Percentiles rank a stretch among this genome's conserved stretches.
Evolutionary conservation across 2,329 filamentous ascomycete genomes (phyloP).

Genomic region (Botryotinia calthae): DNA sequence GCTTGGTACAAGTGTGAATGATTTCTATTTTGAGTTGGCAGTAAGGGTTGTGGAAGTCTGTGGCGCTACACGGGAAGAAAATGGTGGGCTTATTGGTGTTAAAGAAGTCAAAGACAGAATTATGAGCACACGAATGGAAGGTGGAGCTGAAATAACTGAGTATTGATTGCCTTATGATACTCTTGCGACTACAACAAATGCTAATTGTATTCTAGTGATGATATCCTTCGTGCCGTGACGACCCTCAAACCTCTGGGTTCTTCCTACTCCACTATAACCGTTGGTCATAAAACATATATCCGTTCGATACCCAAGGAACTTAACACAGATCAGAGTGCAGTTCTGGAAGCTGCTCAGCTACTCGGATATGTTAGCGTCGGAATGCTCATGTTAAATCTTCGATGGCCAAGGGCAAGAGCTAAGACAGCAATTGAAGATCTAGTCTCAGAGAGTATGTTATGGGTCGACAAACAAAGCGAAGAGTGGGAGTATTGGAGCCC

Average conservation of each 20-base stretch:
- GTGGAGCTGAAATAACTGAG: conserved; percentile 75
- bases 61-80: conserved; percentile 79
- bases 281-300: conserved; percentile 84
- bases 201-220: conserved; percentile 56
- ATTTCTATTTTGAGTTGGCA: conserved; percentile 97
- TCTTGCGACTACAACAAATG: background rate
- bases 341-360: conserved; percentile 86
- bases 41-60: conserved; percentile 96
- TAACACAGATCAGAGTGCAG: conserved; percentile 88
- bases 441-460: conserved; percentile 83
- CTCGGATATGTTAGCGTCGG: conserved; percentile 86
- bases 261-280: conserved; percentile 78
- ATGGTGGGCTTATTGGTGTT: conserved; percentile 86
- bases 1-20: conserved; percentile 86
- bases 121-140: conserved; percentile 68
- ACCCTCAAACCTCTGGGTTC: conserved; percentile 84
- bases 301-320: conserved; percentile 92
- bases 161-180: conserved; percentile 42
- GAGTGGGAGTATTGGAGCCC: conserved; percentile 96
- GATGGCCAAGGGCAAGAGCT: conserved; percentile 81
- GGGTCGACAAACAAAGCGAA: conserved; percentile 81
- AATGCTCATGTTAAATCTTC: conserved; percentile 83
- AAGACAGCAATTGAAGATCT: conserved; percentile 89
- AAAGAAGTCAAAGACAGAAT: conserved; percentile 76
- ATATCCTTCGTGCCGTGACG: conserved; percentile 84